phyloP scores from a whole-genome alignment of 1,284 basidiomycete species.

The Cutaneotrichosporon cavernicola region DNA sequence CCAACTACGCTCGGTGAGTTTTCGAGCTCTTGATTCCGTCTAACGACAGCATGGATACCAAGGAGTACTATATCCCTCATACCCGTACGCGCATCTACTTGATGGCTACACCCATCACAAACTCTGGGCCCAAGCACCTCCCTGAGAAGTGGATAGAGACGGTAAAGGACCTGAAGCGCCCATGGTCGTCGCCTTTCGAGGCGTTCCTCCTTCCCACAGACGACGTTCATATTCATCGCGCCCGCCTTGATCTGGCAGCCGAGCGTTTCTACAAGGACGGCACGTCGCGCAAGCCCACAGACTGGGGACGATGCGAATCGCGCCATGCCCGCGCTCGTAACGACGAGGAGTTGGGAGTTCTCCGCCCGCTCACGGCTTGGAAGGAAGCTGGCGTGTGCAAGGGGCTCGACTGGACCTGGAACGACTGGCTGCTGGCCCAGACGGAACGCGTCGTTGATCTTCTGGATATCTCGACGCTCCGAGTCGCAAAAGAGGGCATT shows the following conservation, averaged over 20 bases:
- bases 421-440: constrained; percentile 85
- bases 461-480: constrained; percentile 84
- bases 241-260: constrained; percentile 74
- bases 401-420: constrained; percentile 87
- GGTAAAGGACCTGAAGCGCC: constrained; percentile 70
- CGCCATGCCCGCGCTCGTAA: constrained; percentile 83
- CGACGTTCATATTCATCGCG: constrained; percentile 85
- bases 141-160: constrained; percentile 70
- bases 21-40: constrained; percentile 2
- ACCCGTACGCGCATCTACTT: constrained; percentile 87
- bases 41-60: constrained; percentile 70
- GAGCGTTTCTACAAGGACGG: constrained; percentile 52
- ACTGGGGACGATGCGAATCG: constrained; percentile 90
- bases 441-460: constrained; percentile 93
- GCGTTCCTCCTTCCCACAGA: constrained; percentile 87
- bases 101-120: constrained; percentile 57
- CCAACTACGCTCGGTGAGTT: constrained; percentile 60
- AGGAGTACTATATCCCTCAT: constrained; percentile 90
- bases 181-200: constrained; percentile 84
- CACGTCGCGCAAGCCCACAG: constrained; percentile 58
- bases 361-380: constrained; percentile 88
- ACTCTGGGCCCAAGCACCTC: constrained; percentile 46
- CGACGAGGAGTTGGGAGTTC: constrained; percentile 76
- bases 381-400: constrained; percentile 88
- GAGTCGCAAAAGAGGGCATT: constrained; percentile 73